phyloP scores from a whole-genome alignment of 352 stramenopile species.

The Phytophthora quininea region DNA sequence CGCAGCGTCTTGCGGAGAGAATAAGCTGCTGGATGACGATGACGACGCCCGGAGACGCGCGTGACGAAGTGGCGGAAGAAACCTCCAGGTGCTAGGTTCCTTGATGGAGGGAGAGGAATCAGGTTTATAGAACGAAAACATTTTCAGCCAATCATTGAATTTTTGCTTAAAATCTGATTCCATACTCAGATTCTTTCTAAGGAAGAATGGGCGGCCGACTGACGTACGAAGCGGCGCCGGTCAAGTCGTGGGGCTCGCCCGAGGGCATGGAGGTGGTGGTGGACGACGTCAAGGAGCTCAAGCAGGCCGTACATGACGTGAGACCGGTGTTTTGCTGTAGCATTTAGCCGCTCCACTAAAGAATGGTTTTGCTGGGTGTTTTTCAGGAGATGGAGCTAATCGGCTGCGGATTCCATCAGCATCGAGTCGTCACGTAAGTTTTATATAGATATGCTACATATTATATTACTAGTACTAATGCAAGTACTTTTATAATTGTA shows the following conservation, averaged over 20 bases:
- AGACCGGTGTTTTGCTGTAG: no score
- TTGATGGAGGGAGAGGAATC: constrained; percentile 12
- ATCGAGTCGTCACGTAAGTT: constrained; percentile 69
- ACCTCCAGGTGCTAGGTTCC: not conserved
- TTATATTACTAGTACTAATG: not conserved
- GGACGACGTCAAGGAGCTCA: constrained; percentile 65
- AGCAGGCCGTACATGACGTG: constrained; percentile 68
- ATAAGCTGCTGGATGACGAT: not conserved
- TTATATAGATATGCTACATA: not conserved
- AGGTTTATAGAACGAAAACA: not conserved
- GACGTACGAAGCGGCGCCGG: constrained; percentile 16
- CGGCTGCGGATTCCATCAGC: constrained; percentile 75
- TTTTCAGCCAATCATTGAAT: constrained; percentile 2
- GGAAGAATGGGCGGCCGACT: constrained; percentile 20
- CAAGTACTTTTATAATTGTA: constrained; percentile 51
- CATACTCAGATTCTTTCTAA: constrained; percentile 3
- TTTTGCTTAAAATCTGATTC: not conserved
- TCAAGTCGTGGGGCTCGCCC: constrained; percentile 32
- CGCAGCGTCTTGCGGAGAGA: constrained; percentile 5
- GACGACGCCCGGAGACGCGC: constrained; percentile 14
- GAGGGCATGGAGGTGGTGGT: constrained; percentile 41
- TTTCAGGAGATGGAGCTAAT: constrained; percentile 76
- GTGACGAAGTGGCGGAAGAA: not conserved
- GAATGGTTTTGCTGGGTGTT: not conserved
- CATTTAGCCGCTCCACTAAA: not conserved